Conservation (phyloP, 768 basidiomycete genomes). For the Hortiboletus campestris region DNA sequence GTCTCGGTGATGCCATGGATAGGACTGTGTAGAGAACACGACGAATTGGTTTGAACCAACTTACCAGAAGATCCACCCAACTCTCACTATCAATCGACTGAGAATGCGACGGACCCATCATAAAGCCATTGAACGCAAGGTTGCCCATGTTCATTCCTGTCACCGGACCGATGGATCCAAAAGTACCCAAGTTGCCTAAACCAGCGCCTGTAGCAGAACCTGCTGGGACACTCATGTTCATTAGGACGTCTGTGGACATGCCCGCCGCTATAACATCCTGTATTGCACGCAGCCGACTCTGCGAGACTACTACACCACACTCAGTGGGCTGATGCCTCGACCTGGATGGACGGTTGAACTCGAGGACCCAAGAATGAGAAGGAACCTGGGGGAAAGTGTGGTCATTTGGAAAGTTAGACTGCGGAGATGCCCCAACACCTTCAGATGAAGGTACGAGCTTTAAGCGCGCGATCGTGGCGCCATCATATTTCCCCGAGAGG, state of each 20-base stretch:
- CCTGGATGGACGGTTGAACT: slow-evolving; percentile 51
- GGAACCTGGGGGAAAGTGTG: slow-evolving; percentile 23
- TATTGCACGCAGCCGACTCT: slow-evolving; percentile 71
- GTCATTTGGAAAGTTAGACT: slow-evolving; percentile 23
- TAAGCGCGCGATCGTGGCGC: slow-evolving; percentile 57
- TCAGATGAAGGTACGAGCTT: slow-evolving; percentile 35
- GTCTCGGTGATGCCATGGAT: not conserved
- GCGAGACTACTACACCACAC: slow-evolving; percentile 67
- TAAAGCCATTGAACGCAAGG: slow-evolving; percentile 25
- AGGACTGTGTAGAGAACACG: not conserved
- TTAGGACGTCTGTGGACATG: slow-evolving; percentile 22
- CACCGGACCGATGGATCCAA: slow-evolving; percentile 22
- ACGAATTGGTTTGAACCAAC: slow-evolving; percentile 7
- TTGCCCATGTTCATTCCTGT: slow-evolving; percentile 23
- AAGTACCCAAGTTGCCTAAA: slow-evolving; percentile 25
- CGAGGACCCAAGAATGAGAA: slow-evolving; percentile 59
- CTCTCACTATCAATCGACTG: slow-evolving; percentile 20
- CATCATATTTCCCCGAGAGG: slow-evolving; percentile 41
- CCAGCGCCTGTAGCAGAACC: slow-evolving; percentile 13
- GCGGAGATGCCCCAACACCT: slow-evolving; percentile 7
- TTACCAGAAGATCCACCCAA: slow-evolving; percentile 33
- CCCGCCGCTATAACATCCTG: slow-evolving; percentile 54
- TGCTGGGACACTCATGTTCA: slow-evolving; percentile 20
- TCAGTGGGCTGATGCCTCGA: slow-evolving; percentile 40
- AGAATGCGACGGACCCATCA: slow-evolving; percentile 23